Base-by-base conservation (phyloP, 768 basidiomycete species). In the Amanita inopinata region DNA sequence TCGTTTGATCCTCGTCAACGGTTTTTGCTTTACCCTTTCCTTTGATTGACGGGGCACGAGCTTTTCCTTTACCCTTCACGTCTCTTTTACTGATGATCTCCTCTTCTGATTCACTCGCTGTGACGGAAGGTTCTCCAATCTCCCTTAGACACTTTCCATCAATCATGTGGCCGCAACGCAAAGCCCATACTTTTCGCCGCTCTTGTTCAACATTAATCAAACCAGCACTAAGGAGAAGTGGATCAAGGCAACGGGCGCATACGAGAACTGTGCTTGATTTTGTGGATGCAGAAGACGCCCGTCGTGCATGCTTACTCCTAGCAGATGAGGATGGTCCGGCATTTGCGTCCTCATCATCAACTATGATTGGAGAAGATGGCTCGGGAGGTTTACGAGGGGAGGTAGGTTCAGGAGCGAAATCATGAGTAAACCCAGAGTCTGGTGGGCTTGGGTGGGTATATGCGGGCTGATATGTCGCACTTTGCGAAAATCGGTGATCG, bases 151-250 rank as follows among this genome's bases (percentile, higher is more conserved):
- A 89, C 56, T 80, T 83, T 37, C 83, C 86, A 49, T 88, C 85
- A 0, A 88, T 67, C 51, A 89, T 58, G 54, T 89, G 86, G 0
- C 85, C 85, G 40, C 85, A 89, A 30, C 81, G 65, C 46, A 89
- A 59, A 1, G 71, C 76, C 85, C 83, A 88, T 5, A 88, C 60
- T 32, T 73, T 69, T 40, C 68, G 62, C 27, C 59, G 59, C 30
- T 61, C 61, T 30, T 61, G 64, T 25, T 74, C 76, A 33, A 66
- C 61, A 4, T 61, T 60, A 11, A 63, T 60, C n/a, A 76, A 62
- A 9, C 68, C 71, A 1, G 65, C 63, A 35, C 71, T 66, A 20
- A 81, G 63, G 7, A 81, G 57, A 3, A 88, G 67, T 0, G 81
- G 80, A 46, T 79, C 78, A 17, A 70, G 59, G 47, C 86, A 89